Conservation (phyloP, 2,329 filamentous ascomycete species). For the Penicillium sp. region DNA sequence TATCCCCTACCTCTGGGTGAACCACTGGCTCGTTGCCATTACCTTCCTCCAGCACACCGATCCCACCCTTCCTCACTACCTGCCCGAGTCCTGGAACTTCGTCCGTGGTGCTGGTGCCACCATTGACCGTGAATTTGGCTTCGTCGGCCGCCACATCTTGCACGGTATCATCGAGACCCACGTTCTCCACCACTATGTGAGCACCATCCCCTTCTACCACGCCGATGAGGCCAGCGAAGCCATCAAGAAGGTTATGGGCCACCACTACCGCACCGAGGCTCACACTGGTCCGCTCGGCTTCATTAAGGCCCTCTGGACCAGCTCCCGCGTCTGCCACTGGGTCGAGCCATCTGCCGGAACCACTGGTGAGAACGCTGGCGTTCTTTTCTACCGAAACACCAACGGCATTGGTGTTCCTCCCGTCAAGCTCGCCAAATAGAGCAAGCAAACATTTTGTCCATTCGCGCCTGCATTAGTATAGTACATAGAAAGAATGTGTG, state of each 20-base stretch:
- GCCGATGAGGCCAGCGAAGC: conserved; percentile 93
- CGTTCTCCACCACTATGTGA: conserved; percentile 97
- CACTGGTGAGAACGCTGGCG: conserved; percentile 77
- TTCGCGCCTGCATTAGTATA: not conserved
- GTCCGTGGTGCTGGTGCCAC: conserved; percentile 92
- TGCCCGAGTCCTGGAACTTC: conserved; percentile 85
- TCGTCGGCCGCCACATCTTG: conserved; percentile 86
- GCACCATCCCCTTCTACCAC: conserved; percentile 94
- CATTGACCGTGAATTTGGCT: conserved; percentile 96
- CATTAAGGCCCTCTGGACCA: conserved; percentile 79
- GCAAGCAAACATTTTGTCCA: not conserved
- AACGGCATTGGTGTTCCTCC: conserved; percentile 78
- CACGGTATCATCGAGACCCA: conserved; percentile 98
- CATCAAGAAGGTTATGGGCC: conserved; percentile 93
- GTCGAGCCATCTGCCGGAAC: conserved; percentile 89
- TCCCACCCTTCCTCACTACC: conserved; percentile 91
- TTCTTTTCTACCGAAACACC: conserved; percentile 93
- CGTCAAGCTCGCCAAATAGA: conserved; percentile 46
- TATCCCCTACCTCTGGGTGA: conserved; percentile 94
- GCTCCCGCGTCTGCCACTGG: conserved; percentile 90
- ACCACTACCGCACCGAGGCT: conserved; percentile 87
- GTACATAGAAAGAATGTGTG: conserved; percentile 25
- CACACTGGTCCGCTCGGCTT: conserved; percentile 80
- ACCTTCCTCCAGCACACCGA: conserved; percentile 98
- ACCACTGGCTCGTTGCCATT: conserved; percentile 99